These are phyloP conservation scores for Arachis hypogaea DNA, from an alignment of 306 rosid genomes.

Conservation along the genomic window DNA sequence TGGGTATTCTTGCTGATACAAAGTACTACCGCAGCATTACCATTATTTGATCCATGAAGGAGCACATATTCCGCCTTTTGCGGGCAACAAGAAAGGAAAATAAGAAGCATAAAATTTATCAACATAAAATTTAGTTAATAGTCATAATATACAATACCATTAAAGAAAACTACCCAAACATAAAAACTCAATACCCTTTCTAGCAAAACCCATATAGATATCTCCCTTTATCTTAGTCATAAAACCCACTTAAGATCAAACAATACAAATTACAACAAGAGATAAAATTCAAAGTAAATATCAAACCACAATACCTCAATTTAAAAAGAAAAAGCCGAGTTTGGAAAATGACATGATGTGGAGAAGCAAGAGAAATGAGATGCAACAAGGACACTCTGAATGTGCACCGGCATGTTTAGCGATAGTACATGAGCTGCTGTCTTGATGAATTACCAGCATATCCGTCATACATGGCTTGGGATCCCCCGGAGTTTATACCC, in stretches of 20 bases:
- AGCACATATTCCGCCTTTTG: slow-evolving; percentile 20
- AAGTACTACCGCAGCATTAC: background rate
- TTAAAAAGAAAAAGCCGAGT: slow-evolving; percentile 20
- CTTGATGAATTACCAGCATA: slow-evolving; percentile 65
- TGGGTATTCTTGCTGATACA: background rate
- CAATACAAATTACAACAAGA: slow-evolving; percentile 54
- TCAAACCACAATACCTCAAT: slow-evolving; percentile 50
- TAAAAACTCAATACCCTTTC: slow-evolving; percentile 41
- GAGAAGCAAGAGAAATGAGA: slow-evolving; percentile 42
- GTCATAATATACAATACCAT: slow-evolving; percentile 44
- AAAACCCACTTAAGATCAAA: slow-evolving; percentile 37
- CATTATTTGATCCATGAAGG: slow-evolving; percentile 16
- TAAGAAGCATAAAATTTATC: slow-evolving; percentile 24
- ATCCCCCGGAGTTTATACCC: slow-evolving; percentile 61
- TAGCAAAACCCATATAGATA: slow-evolving; percentile 39
- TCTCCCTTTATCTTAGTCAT: slow-evolving; percentile 32
- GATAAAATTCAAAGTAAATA: slow-evolving; percentile 38
- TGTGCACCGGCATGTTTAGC: slow-evolving; percentile 40
- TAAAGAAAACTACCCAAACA: slow-evolving; percentile 43
- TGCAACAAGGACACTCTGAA: slow-evolving; percentile 30
- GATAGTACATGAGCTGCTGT: slow-evolving; percentile 79
- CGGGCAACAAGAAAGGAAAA: slow-evolving; percentile 8
- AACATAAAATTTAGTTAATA: slow-evolving; percentile 39
- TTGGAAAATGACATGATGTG: slow-evolving; percentile 34
- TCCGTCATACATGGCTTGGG: slow-evolving; percentile 75